Percentiles rank a stretch among this genome's conserved stretches.
Evolutionary conservation across 352 stramenopile species (phyloP).

Genomic region (Phytophthora fragariaefolia): DNA sequence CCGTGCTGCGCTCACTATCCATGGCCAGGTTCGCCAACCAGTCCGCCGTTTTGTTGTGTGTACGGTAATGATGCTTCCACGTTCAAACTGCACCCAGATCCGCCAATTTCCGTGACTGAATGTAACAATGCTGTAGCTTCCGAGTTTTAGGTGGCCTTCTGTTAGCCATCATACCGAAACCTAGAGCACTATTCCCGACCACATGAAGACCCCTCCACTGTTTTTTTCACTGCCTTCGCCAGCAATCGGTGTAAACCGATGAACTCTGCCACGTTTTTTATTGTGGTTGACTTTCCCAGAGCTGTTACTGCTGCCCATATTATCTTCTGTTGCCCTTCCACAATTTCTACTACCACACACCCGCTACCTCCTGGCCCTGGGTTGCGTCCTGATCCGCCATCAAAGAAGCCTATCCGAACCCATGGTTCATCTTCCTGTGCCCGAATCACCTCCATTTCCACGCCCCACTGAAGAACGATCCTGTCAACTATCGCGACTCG

Average conservation of each 20-base stretch:
- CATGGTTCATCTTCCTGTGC: background rate
- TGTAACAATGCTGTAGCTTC: background rate
- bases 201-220: background rate
- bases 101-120: too few relatives aligned
- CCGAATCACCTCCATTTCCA: background rate
- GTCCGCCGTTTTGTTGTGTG: background rate
- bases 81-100: background rate
- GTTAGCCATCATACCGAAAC: background rate
- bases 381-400: background rate
- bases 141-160: background rate
- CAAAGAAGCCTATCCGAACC: background rate
- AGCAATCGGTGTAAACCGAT: too few relatives aligned
- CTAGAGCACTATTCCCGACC: background rate
- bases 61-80: background rate
- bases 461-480: too few relatives aligned
- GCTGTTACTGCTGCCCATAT: background rate
- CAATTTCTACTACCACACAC: background rate
- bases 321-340: background rate
- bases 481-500: too few relatives aligned
- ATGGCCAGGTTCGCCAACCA: background rate
- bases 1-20: too few relatives aligned
- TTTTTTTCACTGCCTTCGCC: background rate
- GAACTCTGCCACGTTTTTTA: too few relatives aligned
- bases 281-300: background rate
- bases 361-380: background rate